These are phyloP conservation scores for Plasmodium reichenowi DNA, from an alignment of 169 alveolate genomes.

Conservation along the genomic window DNA sequence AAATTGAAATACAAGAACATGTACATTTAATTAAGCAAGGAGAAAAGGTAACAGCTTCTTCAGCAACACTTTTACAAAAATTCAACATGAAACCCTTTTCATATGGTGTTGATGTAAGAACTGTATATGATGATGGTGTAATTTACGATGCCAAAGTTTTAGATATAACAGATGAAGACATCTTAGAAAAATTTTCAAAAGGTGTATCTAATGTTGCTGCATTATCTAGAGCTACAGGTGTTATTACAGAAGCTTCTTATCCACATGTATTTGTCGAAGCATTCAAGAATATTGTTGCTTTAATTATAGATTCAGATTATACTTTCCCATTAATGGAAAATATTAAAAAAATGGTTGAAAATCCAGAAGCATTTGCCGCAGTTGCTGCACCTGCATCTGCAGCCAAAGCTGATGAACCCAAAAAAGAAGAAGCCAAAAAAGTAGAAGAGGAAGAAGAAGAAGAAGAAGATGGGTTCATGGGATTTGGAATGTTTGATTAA, in stretches of 20 bases:
- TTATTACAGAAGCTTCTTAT: slow-evolving; percentile 95
- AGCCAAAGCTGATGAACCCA: slow-evolving; percentile 64
- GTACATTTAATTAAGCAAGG: slow-evolving; percentile 95
- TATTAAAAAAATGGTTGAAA: slow-evolving; percentile 92
- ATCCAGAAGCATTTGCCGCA: slow-evolving; percentile 92
- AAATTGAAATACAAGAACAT: slow-evolving; percentile 97
- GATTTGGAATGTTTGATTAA: slow-evolving; percentile 93
- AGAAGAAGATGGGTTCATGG: slow-evolving; percentile 97
- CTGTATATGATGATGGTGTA: slow-evolving; percentile 96
- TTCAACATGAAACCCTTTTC: slow-evolving; percentile 98
- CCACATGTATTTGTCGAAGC: slow-evolving; percentile 96
- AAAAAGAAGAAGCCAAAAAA: slow-evolving; percentile 85
- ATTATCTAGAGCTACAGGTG: slow-evolving; percentile 93
- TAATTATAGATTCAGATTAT: slow-evolving; percentile 94
- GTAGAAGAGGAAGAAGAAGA: slow-evolving; percentile 94
- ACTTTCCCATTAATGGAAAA: slow-evolving; percentile 95
- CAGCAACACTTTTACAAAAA: slow-evolving; percentile 97
- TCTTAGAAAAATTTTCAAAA: slow-evolving; percentile 88
- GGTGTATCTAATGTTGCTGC: slow-evolving; percentile 96
- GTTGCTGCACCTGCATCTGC: slow-evolving; percentile 91
- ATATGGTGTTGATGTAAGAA: slow-evolving; percentile 94
- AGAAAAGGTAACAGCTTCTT: slow-evolving; percentile 96
- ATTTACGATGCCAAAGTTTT: slow-evolving; percentile 95
- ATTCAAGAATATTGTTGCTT: slow-evolving; percentile 97
- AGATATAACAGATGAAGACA: slow-evolving; percentile 95